Percentiles rank a stretch among this genome's conserved stretches.
Evolutionary conservation across 371 early-diverging fungal species (phyloP).

Genomic region (Lichtheimia hyalospora): DNA sequence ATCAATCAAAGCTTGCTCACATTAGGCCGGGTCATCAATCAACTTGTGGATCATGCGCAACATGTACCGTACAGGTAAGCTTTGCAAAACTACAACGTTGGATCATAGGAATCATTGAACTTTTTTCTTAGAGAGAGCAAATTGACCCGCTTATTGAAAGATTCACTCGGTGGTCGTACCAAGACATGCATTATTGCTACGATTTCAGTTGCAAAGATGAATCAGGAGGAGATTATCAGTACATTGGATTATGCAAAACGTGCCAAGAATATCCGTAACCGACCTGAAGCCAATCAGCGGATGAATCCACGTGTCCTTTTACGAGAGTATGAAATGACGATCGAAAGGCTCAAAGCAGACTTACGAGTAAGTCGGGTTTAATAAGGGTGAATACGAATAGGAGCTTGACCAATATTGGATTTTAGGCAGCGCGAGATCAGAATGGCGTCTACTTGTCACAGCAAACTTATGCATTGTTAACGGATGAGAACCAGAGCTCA

Average conservation of each 20-base stretch:
- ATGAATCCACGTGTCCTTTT: slow-evolving; percentile 87
- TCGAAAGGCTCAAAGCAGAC: slow-evolving; percentile 64
- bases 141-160: slow-evolving; percentile 93
- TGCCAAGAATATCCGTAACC: slow-evolving; percentile 93
- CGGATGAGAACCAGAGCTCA: slow-evolving; percentile 54
- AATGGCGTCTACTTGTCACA: slow-evolving; percentile 73
- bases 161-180: slow-evolving; percentile 92
- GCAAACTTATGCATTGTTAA: slow-evolving; percentile 56
- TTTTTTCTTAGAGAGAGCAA: slow-evolving; percentile 81
- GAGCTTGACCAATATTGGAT: not conserved
- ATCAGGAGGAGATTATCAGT: slow-evolving; percentile 86
- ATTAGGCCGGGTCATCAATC: slow-evolving; percentile 92
- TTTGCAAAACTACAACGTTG: slow-evolving; percentile 16
- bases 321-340: slow-evolving; percentile 77
- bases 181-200: slow-evolving; percentile 96
- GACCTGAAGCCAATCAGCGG: slow-evolving; percentile 82
- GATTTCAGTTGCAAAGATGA: slow-evolving; percentile 78
- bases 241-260: slow-evolving; percentile 96
- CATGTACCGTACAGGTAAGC: slow-evolving; percentile 88
- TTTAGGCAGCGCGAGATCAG: slow-evolving; percentile 67
- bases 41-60: slow-evolving; percentile 75
- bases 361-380: slow-evolving; percentile 19
- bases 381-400: no score
- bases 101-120: not conserved
- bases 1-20: slow-evolving; percentile 92